phyloP scores from a whole-genome alignment of 345 rosid genomes.

The Corchorus capsularis region DNA sequence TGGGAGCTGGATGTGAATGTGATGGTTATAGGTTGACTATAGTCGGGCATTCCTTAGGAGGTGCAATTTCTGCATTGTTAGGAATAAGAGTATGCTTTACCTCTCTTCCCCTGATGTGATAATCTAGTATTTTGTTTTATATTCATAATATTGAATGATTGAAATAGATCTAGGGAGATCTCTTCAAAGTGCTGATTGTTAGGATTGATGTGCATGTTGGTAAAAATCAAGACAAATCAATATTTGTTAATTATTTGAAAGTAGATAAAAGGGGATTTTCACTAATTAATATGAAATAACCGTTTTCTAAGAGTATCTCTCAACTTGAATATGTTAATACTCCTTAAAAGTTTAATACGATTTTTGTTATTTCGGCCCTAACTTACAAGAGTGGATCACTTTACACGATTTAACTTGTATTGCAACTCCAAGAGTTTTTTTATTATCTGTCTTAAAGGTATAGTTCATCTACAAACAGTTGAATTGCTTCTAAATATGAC shows the following conservation, averaged over 20 bases:
- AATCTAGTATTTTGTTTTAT: not conserved
- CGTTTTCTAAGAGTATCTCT: not conserved
- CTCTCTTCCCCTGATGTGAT: conserved; percentile 17
- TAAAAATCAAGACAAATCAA: not conserved
- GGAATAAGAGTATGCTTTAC: conserved; percentile 70
- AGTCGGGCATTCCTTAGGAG: conserved; percentile 94
- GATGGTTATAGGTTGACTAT: conserved; percentile 74
- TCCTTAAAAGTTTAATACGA: not conserved
- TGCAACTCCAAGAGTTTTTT: not conserved
- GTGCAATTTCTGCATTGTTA: conserved; percentile 82
- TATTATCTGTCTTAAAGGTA: not conserved
- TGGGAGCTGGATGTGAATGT: conserved; percentile 87
- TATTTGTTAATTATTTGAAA: not conserved
- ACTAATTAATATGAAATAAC: not conserved
- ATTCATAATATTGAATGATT: not conserved
- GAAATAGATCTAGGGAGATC: not conserved
- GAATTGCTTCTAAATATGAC: not conserved
- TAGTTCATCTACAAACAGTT: not conserved
- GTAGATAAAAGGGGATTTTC: not conserved
- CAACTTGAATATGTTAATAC: not conserved
- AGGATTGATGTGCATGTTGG: not conserved
- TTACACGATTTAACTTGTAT: not conserved
- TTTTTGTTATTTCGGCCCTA: not conserved
- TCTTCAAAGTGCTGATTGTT: not conserved
- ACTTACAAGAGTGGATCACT: not conserved